Base-by-base conservation (phyloP, 306 rosid species). In the Citrullus mucosospermus region DNA sequence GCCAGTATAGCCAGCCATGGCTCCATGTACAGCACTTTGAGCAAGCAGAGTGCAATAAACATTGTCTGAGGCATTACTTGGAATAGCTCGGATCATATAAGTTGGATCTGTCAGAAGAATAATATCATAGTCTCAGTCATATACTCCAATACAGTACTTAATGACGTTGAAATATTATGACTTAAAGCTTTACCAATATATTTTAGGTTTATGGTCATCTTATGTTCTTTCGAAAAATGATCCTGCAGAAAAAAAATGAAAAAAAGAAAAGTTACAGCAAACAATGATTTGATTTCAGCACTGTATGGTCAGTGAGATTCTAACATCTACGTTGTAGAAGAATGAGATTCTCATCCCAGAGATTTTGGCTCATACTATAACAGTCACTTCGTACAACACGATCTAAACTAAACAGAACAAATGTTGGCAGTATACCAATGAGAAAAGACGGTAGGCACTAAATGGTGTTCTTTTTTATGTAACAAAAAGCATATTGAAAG, bases 1-100 rank as follows among this genome's bases (percentile, higher is more conserved):
- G 76, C 99, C 97, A 9, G 97, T 89, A 66, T 95, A 95, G 18
- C 97, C 99, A 50, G 99, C 97, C 99, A 95, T 92, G 78, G 97
- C 97, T 77, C 97, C 99, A 85, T 95, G 99, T 67, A 91, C 87
- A 46, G 96, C 93, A 85, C 97, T 95, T 85, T 90, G 98, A 83
- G 98, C 97, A 58, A 92, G 96, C 60, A 94, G 92, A 18, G 97
- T 94, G 87, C 93, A 88, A 81, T 92, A 94, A 65, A 94, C 97
- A 38, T 94, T 94, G 84, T 94, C 96, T 3, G 98, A 92, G 51
- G 96, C 98, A 62, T 88, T 94, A 83, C 98, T 85, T 3, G 97
- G 98, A 85, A 94, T 63, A 14, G 98, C 98, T 84, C 98, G 89
- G 80, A 94, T 88, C 98, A 92, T 94, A 55, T 92, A 94, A 12